These are phyloP conservation scores for Emmonsia crescens DNA, from an alignment of 2,329 filamentous ascomycete species.

Conservation along the genomic window DNA sequence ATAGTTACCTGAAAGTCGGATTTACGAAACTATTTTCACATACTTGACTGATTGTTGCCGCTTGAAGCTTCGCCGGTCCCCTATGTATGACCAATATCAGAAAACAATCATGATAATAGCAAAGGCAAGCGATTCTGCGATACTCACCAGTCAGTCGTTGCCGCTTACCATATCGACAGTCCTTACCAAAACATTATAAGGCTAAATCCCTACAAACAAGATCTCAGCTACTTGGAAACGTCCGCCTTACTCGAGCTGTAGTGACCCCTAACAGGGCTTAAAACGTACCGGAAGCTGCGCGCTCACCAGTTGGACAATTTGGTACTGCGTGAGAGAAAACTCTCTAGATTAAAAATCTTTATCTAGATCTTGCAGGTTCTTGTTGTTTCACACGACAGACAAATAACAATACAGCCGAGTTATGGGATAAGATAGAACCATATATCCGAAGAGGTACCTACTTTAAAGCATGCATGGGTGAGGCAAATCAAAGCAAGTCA, in stretches of 20 bases:
- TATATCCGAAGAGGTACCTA: too few relatives aligned
- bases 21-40: background rate
- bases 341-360: too few relatives aligned
- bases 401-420: too few relatives aligned
- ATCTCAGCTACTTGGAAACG: background rate
- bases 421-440: too few relatives aligned
- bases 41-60: background rate
- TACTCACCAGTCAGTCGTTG: background rate
- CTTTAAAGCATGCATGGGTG: too few relatives aligned
- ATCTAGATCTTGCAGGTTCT: too few relatives aligned
- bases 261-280: background rate
- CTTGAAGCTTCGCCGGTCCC: background rate
- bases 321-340: too few relatives aligned
- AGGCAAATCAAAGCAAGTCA: too few relatives aligned
- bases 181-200: background rate
- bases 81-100: background rate
- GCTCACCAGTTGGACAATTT: too few relatives aligned
- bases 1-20: too few relatives aligned
- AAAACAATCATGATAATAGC: background rate
- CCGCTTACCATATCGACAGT: background rate
- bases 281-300: too few relatives aligned
- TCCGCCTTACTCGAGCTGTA: background rate
- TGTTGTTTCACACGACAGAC: too few relatives aligned
- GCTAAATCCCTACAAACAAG: background rate
- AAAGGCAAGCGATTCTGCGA: background rate